A percentile compares a stretch with the other conserved stretches of the same genome.
Conservation (phyloP, 2,329 filamentous ascomycete species). For the Beauveria bassiana region DNA sequence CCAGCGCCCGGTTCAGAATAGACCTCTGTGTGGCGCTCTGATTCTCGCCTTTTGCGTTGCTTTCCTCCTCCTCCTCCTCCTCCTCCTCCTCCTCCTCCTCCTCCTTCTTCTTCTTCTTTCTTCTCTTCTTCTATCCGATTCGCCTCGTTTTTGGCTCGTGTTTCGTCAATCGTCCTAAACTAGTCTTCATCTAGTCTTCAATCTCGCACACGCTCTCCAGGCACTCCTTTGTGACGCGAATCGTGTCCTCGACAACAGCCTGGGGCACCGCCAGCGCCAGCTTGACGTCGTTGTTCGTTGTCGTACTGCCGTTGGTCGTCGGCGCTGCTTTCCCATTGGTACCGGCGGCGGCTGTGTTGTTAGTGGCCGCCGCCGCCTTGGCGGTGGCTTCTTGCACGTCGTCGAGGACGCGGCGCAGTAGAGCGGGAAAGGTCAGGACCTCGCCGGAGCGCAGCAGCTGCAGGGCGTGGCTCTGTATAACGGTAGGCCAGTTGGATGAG, state of each 20-base stretch:
- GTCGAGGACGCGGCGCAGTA: conserved; percentile 52
- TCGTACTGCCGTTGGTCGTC: conserved; percentile 16
- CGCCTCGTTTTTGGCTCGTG: too few relatives aligned
- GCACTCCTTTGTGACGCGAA: conserved; percentile 51
- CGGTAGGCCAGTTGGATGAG: conserved; percentile 54
- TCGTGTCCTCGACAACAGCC: conserved; percentile 52
- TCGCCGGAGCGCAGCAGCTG: conserved; percentile 53
- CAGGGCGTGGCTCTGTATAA: conserved; percentile 52
- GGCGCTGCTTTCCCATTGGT: conserved; percentile 17
- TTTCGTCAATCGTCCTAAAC: background rate
- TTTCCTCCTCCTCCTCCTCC: background rate
- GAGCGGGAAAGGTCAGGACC: conserved; percentile 51
- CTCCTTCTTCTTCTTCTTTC: too few relatives aligned
- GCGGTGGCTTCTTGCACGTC: conserved; percentile 48
- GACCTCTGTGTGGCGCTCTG: too few relatives aligned
- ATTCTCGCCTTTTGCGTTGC: too few relatives aligned
- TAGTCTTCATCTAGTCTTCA: conserved; percentile 23
- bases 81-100: background rate
- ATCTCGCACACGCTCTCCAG: conserved; percentile 43
- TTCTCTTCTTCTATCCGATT: too few relatives aligned
- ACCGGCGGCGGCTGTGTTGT: conserved; percentile 9
- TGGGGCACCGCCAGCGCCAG: conserved; percentile 48
- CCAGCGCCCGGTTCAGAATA: too few relatives aligned
- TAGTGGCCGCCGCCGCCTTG: conserved; percentile 9
- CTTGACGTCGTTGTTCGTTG: conserved; percentile 18